Evolutionary conservation across 148 eudicot species (phyloP), one percentile per base, ranked within the genome.

Genomic region (Chenopodium formosanum): DNA sequence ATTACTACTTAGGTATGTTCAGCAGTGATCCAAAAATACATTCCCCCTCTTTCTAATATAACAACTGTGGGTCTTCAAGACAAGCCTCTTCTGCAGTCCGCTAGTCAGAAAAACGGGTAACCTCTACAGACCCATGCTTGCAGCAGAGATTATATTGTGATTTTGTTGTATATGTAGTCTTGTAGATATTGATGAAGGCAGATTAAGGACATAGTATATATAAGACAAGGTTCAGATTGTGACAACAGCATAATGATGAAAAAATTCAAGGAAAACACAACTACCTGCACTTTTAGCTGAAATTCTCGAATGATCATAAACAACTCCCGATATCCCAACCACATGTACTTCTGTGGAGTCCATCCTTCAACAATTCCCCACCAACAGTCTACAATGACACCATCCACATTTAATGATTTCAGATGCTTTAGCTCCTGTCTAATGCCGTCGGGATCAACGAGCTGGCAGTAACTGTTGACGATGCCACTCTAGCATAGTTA

Each of bases 331-430:
- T 92, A 90, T 8, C 96, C 93, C 63, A 85, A 77, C 96, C 96
- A 92, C 67, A 84, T 83, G 82, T 90, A 92, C 75, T 90, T 89
- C 75, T 86, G 91, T 47, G 93, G 90, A 73, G 46, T 81, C 91
- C 91, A 86, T 56, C 87, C 89, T 89, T 92, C 96, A 87, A 92
- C 89, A 69, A 92, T 85, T 40, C 95, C 96, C 93, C 96, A 92
- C 93, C 93, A 92, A 79, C 91, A 89, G 48, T 90, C 91, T 23
- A 90, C 90, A 8, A 84, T 72, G 29, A 89, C 89, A 50, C 93
- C 96, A 80, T 90, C 93, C 40, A 92, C 92, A 83, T 84, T 79
- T 76, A 88, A 71, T 70, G 90, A 88, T 83, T 90, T 92, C 69
- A 92, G 85, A 88, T 86, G 89, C 79, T 86, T 86, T 63, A 92